Evolutionary conservation across 2,329 filamentous ascomycete species (phyloP), one percentile per base, ranked within the genome.

Genomic region (Dactylellina drechsleri): DNA sequence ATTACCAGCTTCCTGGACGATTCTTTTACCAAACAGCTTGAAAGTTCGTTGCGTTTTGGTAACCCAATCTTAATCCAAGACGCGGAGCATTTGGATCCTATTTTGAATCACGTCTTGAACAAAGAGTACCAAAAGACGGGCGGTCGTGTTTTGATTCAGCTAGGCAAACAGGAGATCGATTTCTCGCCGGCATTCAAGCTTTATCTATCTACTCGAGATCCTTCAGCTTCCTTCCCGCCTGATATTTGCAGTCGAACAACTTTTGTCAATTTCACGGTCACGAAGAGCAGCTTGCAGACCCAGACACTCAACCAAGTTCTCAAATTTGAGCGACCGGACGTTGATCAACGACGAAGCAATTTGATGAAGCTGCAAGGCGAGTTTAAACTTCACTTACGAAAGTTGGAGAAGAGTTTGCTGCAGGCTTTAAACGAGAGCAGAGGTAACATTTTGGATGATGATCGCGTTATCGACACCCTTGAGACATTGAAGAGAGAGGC

Each of bases 61-160:
- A 99, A 99, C 81, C 94, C 95, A 0, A 99, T 99, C 78, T 88
- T 99, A 76, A 99, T 99, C 74, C 95, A 99, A 82, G 95, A 99
- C 82, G 96, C 95, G 0, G 96, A 99, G 83, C 92, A 99, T 81
- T 85, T 99, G 68, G 95, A 99, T 80, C 96, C 96, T 0, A 93
- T 99, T 73, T 89, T 99, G 79, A 99, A 98, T 81, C 95, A 99
- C 80, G 94, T 99, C 66, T 88, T 99, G 83, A 99, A 99, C 85
- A 99, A 99, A 82, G 95, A 99, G 81, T 99, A 99, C 82, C 96
- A 99, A 83, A 96, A 93, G 84, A 99, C 96, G 28, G 95, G 95
- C 78, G 95, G 95, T 20, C 94, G 95, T 87, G 94, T 98, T 53
- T 89, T 99, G 62, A 99, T 99, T 77, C 95, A 99, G 83, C 91